Conservation (phyloP, 768 basidiomycete species). For the Leccinum aurantiacum region DNA sequence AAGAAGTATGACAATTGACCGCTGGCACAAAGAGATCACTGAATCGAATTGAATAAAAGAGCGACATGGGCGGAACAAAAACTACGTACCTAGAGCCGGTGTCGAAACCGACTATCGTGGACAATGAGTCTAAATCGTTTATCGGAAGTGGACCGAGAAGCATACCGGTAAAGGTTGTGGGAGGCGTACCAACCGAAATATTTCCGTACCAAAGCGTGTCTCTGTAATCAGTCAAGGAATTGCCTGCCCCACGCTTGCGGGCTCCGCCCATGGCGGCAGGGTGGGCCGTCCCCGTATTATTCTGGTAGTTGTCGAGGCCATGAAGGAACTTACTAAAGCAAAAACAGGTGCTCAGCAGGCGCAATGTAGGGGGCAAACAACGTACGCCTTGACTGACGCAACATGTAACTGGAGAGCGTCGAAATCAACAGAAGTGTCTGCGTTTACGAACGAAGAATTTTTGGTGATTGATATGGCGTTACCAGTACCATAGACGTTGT, state of each 20-base stretch:
- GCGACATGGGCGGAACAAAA: background rate
- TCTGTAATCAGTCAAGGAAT: background rate
- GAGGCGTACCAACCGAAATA: conserved; percentile 11
- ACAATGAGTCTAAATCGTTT: background rate
- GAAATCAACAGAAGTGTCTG: background rate
- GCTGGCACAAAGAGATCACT: conserved; percentile 30
- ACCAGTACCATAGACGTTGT: background rate
- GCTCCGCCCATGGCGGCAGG: background rate
- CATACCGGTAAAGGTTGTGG: conserved; percentile 1
- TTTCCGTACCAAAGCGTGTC: conserved; percentile 7
- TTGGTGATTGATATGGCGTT: background rate
- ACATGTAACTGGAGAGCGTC: background rate
- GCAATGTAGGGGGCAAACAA: background rate
- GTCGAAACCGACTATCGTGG: conserved; percentile 21
- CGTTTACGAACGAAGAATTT: background rate
- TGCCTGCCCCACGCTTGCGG: background rate
- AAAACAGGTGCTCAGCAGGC: background rate
- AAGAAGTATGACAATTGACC: conserved; percentile 21
- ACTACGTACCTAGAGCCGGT: conserved; percentile 22
- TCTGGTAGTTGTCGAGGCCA: background rate
- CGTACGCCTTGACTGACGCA: background rate
- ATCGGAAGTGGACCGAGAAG: background rate
- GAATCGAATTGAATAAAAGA: conserved; percentile 4
- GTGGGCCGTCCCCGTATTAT: background rate
- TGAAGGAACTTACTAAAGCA: background rate